Conservation (phyloP, 2,329 filamentous ascomycete genomes). For the Sclerotinia subarctica region DNA sequence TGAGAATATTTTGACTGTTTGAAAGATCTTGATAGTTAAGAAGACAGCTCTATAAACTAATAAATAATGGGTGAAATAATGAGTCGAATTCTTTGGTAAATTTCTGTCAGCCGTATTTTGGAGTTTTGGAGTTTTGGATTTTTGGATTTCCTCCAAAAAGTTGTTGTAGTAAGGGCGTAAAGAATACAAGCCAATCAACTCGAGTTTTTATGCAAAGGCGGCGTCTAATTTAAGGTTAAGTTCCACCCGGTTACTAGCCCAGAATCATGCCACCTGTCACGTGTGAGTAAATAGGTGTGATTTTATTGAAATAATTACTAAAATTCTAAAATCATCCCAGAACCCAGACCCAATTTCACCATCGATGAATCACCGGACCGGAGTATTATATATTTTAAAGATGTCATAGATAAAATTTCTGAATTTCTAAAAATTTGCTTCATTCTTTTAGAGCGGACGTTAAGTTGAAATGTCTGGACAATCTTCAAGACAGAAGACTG, state of each 20-base stretch:
- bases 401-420: background rate
- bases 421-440: background rate
- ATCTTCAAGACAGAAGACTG: constrained; percentile 45
- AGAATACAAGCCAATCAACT: background rate
- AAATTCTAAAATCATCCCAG: background rate
- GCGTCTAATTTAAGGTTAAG: background rate
- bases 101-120: constrained; percentile 8
- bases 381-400: background rate
- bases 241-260: background rate
- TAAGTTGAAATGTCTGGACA: background rate
- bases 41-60: background rate
- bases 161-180: constrained; percentile 8
- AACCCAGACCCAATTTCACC: background rate
- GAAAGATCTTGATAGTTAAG: background rate
- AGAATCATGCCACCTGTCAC: background rate
- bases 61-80: background rate
- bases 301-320: constrained; percentile 13
- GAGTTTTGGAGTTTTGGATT: no score
- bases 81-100: background rate
- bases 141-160: background rate
- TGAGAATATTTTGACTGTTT: background rate
- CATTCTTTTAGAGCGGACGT: background rate
- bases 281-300: background rate
- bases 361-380: constrained; percentile 12
- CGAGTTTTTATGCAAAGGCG: background rate